A percentile compares a stretch with the other conserved stretches of the same genome.
Conservation (phyloP, 1,139 yeast species). For the Kodamaea anthophila region DNA sequence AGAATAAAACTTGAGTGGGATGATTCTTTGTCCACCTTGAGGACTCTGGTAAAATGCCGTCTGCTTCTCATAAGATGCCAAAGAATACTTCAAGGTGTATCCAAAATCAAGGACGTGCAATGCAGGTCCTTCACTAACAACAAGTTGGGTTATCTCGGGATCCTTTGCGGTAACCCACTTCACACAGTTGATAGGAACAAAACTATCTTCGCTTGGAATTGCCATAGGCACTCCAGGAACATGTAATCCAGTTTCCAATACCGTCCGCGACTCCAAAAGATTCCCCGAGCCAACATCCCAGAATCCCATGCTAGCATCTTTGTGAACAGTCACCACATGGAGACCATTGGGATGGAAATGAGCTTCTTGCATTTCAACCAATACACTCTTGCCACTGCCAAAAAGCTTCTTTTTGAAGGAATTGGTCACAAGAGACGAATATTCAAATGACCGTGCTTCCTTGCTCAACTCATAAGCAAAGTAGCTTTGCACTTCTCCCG, state of each 20-base stretch:
- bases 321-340: constrained; percentile 72
- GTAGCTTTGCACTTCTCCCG: constrained; percentile 48
- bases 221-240: constrained; percentile 35
- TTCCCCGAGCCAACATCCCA: constrained; percentile 87
- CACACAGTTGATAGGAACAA: constrained; percentile 35
- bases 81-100: constrained; percentile 66
- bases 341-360: constrained; percentile 92
- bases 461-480: constrained; percentile 50
- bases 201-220: constrained; percentile 11
- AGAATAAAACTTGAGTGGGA: constrained; percentile 22
- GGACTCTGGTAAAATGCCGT: constrained; percentile 70
- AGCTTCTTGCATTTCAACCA: constrained; percentile 55
- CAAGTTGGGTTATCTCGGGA: constrained; percentile 71
- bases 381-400: constrained; percentile 34
- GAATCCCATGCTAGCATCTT: constrained; percentile 77
- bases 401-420: constrained; percentile 41
- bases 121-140: constrained; percentile 65
- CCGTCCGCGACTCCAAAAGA: constrained; percentile 65
- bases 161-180: constrained; percentile 75
- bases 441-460: constrained; percentile 29
- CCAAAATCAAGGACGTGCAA: constrained; percentile 73
- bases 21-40: constrained; percentile 33
- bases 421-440: constrained; percentile 27
- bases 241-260: constrained; percentile 62
- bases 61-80: constrained; percentile 81